Evolutionary conservation across 805 yeast species (phyloP), one percentile per base, ranked within the genome.

Genomic region (Tetrapisispora arboricola): DNA sequence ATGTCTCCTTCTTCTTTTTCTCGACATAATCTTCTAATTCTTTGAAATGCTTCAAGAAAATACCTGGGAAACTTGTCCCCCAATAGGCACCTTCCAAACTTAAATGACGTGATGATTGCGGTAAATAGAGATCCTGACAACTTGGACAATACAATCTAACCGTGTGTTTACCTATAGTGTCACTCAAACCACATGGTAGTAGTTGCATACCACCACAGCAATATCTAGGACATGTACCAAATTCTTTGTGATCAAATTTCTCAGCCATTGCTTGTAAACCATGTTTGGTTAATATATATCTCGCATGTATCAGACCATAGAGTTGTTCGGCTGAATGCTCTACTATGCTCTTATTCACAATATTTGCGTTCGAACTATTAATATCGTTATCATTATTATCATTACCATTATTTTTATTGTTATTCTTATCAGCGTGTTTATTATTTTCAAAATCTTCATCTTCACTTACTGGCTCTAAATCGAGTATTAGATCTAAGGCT

Each of bases 51-150:
- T 87, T 84, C 45, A 92, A 76, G 53, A 92, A 83, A 50, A 92
- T 72, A 2, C 96, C 96, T 1, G 96, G 92, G 65, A 92, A 92
- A 27, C 94, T 80, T 0, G 97, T 86, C 5, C 98, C 97, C 67
- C 94, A 92, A 55, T 82, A 92, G 1, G 97, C 96, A 5, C 98
- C 98, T 62, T 92, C 98, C 32, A 92, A 76, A 55, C 85, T 84
- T 43, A 84, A 66, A 61, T 84, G 88, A 46, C 95, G 71, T n/a
- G 88, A 78, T 42, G 87, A 80, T 42, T 81, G 77, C 1, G 97
- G 97, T 38, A 86, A 64, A 61, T 92, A 92, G 31, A 90, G 71
- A 55, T 92, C 98, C 56, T 80, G 77, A 64, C 98, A 92, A 58
- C 90, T 80, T 1, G 98, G 96, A 64, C 98, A 92, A 60, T 80